A percentile compares a stretch with the other conserved stretches of the same genome.
Conservation (phyloP, 2,329 filamentous ascomycete genomes). For the Aspergillus awamori region DNA sequence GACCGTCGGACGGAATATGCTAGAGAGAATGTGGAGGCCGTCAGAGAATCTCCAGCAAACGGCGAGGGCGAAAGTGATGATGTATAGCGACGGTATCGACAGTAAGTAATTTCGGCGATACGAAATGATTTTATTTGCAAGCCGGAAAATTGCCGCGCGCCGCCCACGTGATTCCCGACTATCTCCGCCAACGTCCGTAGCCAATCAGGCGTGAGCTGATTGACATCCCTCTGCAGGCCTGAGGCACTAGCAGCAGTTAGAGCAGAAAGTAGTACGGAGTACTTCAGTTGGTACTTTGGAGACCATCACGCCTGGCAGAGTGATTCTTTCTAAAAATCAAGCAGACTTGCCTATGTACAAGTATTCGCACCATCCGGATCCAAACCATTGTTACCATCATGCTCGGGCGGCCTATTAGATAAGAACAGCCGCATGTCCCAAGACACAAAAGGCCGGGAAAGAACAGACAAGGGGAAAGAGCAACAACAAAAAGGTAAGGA, state of each 20-base stretch:
- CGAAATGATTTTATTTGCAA: slow-evolving; percentile 7
- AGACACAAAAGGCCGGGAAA: background rate
- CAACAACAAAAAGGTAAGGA: background rate
- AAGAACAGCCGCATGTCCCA: background rate
- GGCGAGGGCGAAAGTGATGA: background rate
- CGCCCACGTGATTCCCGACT: slow-evolving; percentile 7
- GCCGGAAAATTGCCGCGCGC: slow-evolving; percentile 10
- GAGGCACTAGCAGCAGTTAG: background rate
- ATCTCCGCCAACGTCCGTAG: background rate
- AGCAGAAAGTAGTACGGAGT: background rate
- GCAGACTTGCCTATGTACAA: background rate
- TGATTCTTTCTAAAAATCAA: background rate
- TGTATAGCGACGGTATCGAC: background rate
- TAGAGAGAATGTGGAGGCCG: background rate
- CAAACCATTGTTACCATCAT: slow-evolving; percentile 8
- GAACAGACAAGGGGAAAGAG: background rate
- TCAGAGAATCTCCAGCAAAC: background rate
- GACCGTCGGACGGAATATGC: background rate
- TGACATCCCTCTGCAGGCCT: background rate
- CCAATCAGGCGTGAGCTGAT: slow-evolving; percentile 7
- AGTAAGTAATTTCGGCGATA: slow-evolving; percentile 4
- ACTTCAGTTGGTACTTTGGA: too few relatives aligned
- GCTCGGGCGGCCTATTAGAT: background rate
- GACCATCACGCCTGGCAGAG: background rate
- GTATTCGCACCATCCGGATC: background rate